Evolutionary conservation across 2,329 filamentous ascomycete genomes (phyloP), one percentile per base, ranked within the genome.

Genomic region (Coleophoma crateriformis): DNA sequence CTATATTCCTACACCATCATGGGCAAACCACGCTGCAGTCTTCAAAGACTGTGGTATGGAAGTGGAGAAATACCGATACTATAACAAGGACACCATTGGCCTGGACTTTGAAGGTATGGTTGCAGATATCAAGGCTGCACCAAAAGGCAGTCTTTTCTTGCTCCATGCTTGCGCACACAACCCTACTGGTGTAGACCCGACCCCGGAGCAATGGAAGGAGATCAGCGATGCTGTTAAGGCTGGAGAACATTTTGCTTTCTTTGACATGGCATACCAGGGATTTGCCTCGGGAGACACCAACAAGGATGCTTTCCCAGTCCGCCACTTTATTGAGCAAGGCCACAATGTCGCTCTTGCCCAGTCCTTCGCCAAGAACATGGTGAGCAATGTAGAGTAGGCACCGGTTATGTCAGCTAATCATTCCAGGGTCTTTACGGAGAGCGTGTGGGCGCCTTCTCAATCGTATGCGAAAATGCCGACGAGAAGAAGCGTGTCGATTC

Each of bases 321-420:
- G 94, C 60, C 79, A 96, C 79, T 99, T 99, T 70, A 84, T 96
- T 68, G 81, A 90, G 74, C 77, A 96, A 75, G 92, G 92, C 63
- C 90, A 96, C 77, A 82, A 90, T 67, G 83, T 94, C 67, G 85
- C 84, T 66, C 83, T 97, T 56, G 86, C 88, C 64, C 92, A 97
- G 77, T 94, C 88, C 48, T 97, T 97, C 71, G 92, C 92, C 69
- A 97, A 97, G 87, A 99, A 99, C 82, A 97, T 99, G 92, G 85
- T 88, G 71, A 59, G 75, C 41, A 20, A 34, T 32, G 2, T 22
- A n/a, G 27, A 4, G 14, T 22, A 6, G 32, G 13, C 14, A 19
- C 7, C 3, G 12, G 11, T 12, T 38, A 17, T 17, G 35, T 14
- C 35, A 38, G 35, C 42, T 35, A 15, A 37, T 3, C 34, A 35